Evolutionary conservation across 2,329 filamentous ascomycete species (phyloP).

Genomic region (Aspergillus sojae): DNA sequence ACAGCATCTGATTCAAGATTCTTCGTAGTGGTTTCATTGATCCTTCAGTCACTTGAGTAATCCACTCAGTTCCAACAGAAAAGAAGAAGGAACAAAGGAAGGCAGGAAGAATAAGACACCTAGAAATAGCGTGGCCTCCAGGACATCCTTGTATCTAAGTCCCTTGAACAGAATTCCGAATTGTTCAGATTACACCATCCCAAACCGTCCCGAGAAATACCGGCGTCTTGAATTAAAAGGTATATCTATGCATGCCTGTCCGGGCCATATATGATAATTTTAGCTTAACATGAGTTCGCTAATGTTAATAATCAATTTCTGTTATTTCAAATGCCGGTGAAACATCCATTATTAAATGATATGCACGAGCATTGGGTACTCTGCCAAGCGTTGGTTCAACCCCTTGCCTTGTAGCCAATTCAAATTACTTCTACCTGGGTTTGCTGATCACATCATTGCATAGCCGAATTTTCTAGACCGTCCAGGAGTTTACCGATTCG

Average conservation of each 20-base stretch:
- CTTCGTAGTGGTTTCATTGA: neutral
- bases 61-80: neutral
- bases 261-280: neutral
- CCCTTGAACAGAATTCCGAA: neutral
- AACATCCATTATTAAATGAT: neutral
- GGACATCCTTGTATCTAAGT: neutral
- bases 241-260: neutral
- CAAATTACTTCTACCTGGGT: neutral
- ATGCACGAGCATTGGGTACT: neutral
- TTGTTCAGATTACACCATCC: neutral
- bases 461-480: conserved; percentile 1
- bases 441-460: neutral
- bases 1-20: neutral
- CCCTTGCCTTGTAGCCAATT: neutral
- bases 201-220: neutral
- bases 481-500: conserved; percentile 1
- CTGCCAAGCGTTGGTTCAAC: neutral
- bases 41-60: neutral
- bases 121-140: neutral
- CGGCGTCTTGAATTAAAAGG: neutral
- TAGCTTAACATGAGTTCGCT: neutral
- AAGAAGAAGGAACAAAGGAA: neutral
- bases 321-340: neutral
- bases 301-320: neutral
- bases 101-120: neutral